Percentiles rank a stretch among this genome's conserved stretches.
Conservation (phyloP, 768 basidiomycete species). For the Pilatotrama ljubarskyi region DNA sequence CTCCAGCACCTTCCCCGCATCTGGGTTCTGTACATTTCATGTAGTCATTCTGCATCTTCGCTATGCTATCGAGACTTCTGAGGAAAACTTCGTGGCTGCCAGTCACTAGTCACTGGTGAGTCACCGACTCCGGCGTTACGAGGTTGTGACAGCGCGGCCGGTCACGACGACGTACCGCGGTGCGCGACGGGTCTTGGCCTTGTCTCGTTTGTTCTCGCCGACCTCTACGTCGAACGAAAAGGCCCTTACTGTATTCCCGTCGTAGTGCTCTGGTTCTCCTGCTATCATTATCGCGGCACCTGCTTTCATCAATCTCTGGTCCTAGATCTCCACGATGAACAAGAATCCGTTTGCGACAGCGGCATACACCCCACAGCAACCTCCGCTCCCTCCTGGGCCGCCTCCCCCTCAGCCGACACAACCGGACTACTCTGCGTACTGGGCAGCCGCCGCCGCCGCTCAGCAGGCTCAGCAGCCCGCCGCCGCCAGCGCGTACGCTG, state of each 20-base stretch:
- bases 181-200: background rate
- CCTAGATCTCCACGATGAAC: constrained; percentile 52
- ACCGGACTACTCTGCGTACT: constrained; percentile 78
- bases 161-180: constrained; percentile 1
- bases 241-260: constrained; percentile 10
- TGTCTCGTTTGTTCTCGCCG: constrained; percentile 12
- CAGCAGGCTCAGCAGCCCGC: constrained; percentile 52
- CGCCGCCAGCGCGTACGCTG: constrained; percentile 51
- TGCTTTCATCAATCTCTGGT: background rate
- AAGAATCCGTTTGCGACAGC: constrained; percentile 81
- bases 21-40: background rate
- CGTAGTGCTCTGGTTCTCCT: constrained; percentile 1
- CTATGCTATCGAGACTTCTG: background rate
- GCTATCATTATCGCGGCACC: background rate
- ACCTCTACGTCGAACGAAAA: constrained; percentile 1
- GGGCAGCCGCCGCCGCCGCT: constrained; percentile 57
- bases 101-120: background rate
- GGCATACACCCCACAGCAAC: constrained; percentile 68
- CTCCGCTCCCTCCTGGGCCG: constrained; percentile 78
- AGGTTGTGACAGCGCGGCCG: constrained; percentile 4
- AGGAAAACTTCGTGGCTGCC: constrained; percentile 9
- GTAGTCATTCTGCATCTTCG: background rate
- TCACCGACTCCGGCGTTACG: constrained; percentile 8
- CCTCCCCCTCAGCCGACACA: constrained; percentile 67
- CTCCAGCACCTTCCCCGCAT: background rate